Evolutionary conservation across 148 eudicot species (phyloP), one percentile per base, ranked within the genome.

Genomic region (Camellia granthamiana): DNA sequence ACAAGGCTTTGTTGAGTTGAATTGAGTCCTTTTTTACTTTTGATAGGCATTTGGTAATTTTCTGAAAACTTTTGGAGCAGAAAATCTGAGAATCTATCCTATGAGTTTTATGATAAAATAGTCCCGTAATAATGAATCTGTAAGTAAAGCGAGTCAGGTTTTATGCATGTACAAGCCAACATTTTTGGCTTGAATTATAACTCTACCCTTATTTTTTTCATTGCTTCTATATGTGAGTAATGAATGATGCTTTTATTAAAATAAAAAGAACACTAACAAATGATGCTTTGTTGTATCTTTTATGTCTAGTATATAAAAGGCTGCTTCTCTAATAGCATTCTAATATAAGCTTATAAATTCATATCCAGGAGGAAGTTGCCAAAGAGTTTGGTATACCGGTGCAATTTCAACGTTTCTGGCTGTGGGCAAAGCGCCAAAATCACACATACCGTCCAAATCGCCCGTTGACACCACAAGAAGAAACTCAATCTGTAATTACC

Each of bases 351-450:
- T 30, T 30, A 2, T 69, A 44, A 68, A 8, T 44, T 81, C 21
- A 67, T 60, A 43, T 42, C 79, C 88, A 95, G 98, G 97, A 93
- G 84, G 98, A 95, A 77, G 91, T 95, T 56, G 97, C 97, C 64
- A 93, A 93, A 88, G 97, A 91, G 78, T 84, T 93, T 87, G 98
- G 96, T 63, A 81, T 95, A 76, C 97, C 98, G 11, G 96, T 92
- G 83, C 93, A 93, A 56, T 95, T 85, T 76, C 98, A 95, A 71
- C 90, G 98, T 21, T 95, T 87, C 81, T 95, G 98, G 98, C 78
- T 89, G 46, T 95, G 98, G 98, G 98, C 98, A 72, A 95, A 93
- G 90, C 87, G 98, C 74, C 98, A 93, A 80, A 95, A 93, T 80
- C 97, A 95, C 69, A 93, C 98, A 1, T 92, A 93, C 82, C 97